phyloP scores from a whole-genome alignment of 208 protist genomes.

The Lotmaria passim region DNA sequence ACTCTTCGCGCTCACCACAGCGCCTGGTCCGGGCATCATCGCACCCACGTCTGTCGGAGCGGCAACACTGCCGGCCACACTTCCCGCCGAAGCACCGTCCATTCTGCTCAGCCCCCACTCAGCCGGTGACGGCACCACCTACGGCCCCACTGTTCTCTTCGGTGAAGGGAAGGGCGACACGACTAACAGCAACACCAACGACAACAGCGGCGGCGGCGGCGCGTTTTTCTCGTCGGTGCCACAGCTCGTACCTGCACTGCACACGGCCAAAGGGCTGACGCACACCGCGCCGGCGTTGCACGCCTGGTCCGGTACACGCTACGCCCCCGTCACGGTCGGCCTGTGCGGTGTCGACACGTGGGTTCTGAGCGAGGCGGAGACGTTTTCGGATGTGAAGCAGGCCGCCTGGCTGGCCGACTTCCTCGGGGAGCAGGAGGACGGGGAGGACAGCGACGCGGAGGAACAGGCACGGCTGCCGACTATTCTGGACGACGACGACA shows the following conservation, averaged over 20 bases:
- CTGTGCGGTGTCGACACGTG: slow-evolving; percentile 53
- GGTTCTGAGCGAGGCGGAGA: slow-evolving; percentile 31
- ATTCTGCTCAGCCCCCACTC: slow-evolving; percentile 1
- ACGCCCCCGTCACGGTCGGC: slow-evolving; percentile 29
- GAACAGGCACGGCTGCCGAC: slow-evolving; percentile 7
- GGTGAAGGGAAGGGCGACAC: neutral
- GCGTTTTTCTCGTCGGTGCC: neutral
- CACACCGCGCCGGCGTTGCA: neutral
- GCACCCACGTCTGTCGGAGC: neutral
- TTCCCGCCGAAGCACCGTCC: neutral
- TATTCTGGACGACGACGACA: slow-evolving; percentile 5
- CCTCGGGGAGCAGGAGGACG: neutral
- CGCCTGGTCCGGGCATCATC: neutral
- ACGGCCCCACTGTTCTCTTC: neutral
- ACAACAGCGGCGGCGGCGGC: slow-evolving; percentile 1
- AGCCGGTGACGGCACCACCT: neutral
- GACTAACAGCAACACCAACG: neutral
- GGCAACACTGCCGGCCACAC: neutral
- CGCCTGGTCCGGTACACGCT: neutral
- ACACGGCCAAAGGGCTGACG: neutral
- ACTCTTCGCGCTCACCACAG: neutral
- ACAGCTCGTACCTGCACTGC: neutral
- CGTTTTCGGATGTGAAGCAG: slow-evolving; percentile 35
- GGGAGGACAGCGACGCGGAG: neutral
- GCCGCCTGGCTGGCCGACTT: neutral